Conservation (phyloP, 805 yeast genomes). For the Spencermartinsiella europaea region DNA sequence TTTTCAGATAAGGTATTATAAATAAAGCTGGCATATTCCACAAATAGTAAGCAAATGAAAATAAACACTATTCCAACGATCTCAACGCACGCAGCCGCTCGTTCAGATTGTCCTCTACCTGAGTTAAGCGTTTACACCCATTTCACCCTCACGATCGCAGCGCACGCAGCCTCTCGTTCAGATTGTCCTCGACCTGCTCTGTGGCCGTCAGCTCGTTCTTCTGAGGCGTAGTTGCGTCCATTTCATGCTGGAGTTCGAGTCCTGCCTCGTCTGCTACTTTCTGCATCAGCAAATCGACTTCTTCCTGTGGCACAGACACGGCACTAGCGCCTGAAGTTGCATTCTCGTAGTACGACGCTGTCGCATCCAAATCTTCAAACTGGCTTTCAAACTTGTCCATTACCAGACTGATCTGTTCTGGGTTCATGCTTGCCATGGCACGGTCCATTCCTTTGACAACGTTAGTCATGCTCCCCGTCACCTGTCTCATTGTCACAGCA, state of each 20-base stretch:
- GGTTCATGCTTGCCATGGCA: slow-evolving; percentile 92
- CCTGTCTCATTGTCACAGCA: slow-evolving; percentile 95
- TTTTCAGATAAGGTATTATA: too few relatives aligned
- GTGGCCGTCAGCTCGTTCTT: slow-evolving; percentile 49
- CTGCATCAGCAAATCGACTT: slow-evolving; percentile 83
- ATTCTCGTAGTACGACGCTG: slow-evolving; percentile 86
- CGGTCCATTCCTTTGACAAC: slow-evolving; percentile 95
- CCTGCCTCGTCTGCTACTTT: slow-evolving; percentile 98
- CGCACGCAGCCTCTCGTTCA: slow-evolving; percentile 86
- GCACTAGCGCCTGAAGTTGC: slow-evolving; percentile 89
- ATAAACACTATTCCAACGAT: too few relatives aligned
- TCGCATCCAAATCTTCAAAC: slow-evolving; percentile 92
- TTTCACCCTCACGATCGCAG: slow-evolving; percentile 47
- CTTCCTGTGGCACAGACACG: slow-evolving; percentile 86
- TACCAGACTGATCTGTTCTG: slow-evolving; percentile 85
- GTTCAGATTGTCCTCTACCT: slow-evolving; percentile 80
- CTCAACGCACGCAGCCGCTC: slow-evolving; percentile 87
- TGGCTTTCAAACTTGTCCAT: slow-evolving; percentile 97
- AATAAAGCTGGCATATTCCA: too few relatives aligned
- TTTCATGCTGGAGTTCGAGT: slow-evolving; percentile 79
- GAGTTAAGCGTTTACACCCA: too few relatives aligned
- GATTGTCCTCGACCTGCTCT: slow-evolving; percentile 73
- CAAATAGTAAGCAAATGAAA: too few relatives aligned
- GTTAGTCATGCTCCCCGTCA: slow-evolving; percentile 87
- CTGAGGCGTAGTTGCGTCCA: slow-evolving; percentile 45